Percentiles rank a stretch among this genome's conserved stretches.
phyloP scores from a whole-genome alignment of 371 early-diverging fungal species.

The Choanephora cucurbitarum region DNA sequence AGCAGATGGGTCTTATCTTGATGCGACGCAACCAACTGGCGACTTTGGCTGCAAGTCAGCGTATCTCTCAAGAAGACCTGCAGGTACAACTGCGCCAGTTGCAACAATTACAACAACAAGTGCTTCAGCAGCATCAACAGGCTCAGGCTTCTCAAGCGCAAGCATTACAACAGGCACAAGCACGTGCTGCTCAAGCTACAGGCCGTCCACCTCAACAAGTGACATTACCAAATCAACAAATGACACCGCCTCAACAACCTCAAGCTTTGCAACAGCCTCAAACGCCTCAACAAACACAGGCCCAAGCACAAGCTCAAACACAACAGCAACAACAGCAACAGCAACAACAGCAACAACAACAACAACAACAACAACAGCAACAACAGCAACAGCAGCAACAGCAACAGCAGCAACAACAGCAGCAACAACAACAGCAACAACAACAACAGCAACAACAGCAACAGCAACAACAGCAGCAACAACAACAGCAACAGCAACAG shows the following conservation, averaged over 20 bases:
- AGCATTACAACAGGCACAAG: constrained; percentile 29
- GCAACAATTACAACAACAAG: constrained; percentile 34
- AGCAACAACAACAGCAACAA: too few species aligned
- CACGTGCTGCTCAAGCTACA: constrained; percentile 14
- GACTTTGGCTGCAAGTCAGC: constrained; percentile 20
- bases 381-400: too few species aligned
- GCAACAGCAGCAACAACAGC: too few species aligned
- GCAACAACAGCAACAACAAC: too few species aligned
- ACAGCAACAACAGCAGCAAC: too few species aligned
- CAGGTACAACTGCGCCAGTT: constrained; percentile 30
- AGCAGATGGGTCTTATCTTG: constrained; percentile 37
- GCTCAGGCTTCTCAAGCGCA: constrained; percentile 45
- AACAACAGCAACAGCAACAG: too few species aligned
- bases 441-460: too few species aligned
- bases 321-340: constrained; percentile 18
- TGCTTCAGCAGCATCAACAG: constrained; percentile 38
- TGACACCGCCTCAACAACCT: constrained; percentile 2
- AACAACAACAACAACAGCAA: too few species aligned
- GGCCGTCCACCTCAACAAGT: constrained; percentile 24
- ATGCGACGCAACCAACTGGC: constrained; percentile 45
- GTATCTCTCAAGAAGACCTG: constrained; percentile 32
- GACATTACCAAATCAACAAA: constrained; percentile 12
- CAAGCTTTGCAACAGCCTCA: constrained; percentile 21
- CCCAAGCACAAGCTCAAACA: too few species aligned
- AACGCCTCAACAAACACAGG: too few species aligned